Conservation (phyloP, 23 red algal genomes). For the Chondrus crispus region DNA sequence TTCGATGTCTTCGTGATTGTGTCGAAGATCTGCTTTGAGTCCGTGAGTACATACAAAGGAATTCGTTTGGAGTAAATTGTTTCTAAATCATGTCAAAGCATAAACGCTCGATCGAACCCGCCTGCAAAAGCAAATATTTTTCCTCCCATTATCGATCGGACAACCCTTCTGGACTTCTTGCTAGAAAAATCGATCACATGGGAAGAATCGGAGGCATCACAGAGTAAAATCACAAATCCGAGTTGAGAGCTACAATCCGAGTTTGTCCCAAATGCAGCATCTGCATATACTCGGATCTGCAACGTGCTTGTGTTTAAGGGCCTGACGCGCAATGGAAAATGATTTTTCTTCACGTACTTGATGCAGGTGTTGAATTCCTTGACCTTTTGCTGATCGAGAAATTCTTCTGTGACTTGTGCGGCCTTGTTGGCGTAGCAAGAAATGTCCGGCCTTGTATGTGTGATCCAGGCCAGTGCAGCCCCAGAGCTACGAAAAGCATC, state of each 20-base stretch:
- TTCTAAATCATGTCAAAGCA: conserved; percentile 1
- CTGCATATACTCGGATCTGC: not conserved
- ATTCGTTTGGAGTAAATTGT: not conserved
- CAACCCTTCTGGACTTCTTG: conserved; percentile 1
- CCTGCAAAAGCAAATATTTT: not conserved
- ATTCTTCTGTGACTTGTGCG: conserved; percentile 25
- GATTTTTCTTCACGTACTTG: not conserved
- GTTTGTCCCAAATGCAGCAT: not conserved
- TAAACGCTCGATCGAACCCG: not conserved
- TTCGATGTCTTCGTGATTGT: not conserved
- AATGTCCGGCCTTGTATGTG: conserved; percentile 46
- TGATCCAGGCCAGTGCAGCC: not conserved
- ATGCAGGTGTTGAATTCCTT: not conserved
- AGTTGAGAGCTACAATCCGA: not conserved
- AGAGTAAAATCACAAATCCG: not conserved
- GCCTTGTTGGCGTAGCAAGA: not conserved
- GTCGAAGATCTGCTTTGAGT: conserved; percentile 42
- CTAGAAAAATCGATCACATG: not conserved
- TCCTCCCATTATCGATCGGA: conserved; percentile 18
- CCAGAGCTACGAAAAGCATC: not conserved
- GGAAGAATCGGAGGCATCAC: not conserved
- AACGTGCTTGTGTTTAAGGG: not conserved
- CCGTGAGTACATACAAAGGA: not conserved
- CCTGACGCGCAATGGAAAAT: not conserved
- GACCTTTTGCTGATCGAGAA: not conserved